Base-by-base conservation (phyloP, 2,329 filamentous ascomycete genomes). In the Monosporascus sp. region DNA sequence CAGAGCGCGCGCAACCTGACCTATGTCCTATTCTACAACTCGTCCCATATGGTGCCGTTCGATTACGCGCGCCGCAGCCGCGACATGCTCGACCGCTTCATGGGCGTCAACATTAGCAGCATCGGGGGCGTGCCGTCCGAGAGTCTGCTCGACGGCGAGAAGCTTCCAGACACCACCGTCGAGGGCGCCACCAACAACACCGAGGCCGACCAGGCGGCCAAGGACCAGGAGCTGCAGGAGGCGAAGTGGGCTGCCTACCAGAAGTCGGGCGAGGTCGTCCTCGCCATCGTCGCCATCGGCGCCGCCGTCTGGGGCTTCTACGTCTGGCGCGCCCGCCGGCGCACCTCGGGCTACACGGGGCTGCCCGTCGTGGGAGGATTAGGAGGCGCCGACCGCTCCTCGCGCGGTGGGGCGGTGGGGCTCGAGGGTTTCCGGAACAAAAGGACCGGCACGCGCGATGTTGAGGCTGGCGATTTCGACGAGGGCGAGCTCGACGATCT, bases 31-130 rank as follows among this genome's bases (percentile, higher is more conserved):
- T 96, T 97, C 73, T 90, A 96, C 76, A 96, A 99, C 70, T 85
- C 90, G 17, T 96, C 89, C 48, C 94, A 99, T 71, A 99, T 99
- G 94, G 94, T 99, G 1, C 95, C 94, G 1, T 97, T 94, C 65
- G 93, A 99, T 70, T 89, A 88, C 63, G 87, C 93, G 1, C 85
- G 90, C 47, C 87, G 91, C 55, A 88, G 86, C 20, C 84, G 93
- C 56, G 94, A 97, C 69, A 99, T 99, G 94, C 84, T 99, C 17
- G 93, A 99, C 71, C 88, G 94, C 41, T 96, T 99, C 73, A 90
- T 97, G 81, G 83, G 84, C 48, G 90, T 99, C 41, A 91, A 97
- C 66, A 95, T 97, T 60, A 88, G 83, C 62, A 87, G 82, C 65
- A 95, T 97, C 59, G 93, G 93, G 54, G 92, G 90, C 49, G 74